phyloP scores from a whole-genome alignment of 441 rosid species.

The Euphorbia corollata region DNA sequence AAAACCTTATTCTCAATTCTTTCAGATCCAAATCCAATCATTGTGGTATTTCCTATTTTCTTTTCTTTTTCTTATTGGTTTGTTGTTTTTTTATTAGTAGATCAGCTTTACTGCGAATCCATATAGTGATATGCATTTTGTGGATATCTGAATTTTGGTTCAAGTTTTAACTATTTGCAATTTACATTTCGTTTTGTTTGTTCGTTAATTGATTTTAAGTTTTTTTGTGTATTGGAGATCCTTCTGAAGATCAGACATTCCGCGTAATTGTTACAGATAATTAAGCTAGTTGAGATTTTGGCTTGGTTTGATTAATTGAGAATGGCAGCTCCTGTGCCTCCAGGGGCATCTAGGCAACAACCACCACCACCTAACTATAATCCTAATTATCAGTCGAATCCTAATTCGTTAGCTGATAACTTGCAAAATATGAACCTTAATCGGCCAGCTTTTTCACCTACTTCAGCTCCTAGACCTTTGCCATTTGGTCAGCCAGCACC shows the following conservation, averaged over 20 bases:
- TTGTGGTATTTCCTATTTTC: constrained; percentile 6
- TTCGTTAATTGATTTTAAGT: constrained; percentile 12
- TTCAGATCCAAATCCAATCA: background rate
- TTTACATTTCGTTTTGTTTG: background rate
- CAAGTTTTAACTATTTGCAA: background rate
- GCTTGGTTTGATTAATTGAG: constrained; percentile 21
- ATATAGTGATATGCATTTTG: background rate
- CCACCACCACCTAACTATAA: constrained; percentile 42
- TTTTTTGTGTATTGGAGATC: constrained; percentile 11
- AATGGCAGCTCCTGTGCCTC: constrained; percentile 84
- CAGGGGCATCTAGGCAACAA: constrained; percentile 70
- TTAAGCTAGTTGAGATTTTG: background rate
- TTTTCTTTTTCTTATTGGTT: background rate
- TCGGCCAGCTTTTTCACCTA: constrained; percentile 36
- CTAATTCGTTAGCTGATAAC: constrained; percentile 44
- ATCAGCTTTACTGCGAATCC: background rate
- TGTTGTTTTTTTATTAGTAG: constrained; percentile 3
- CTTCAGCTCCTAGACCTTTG: constrained; percentile 48
- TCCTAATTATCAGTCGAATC: constrained; percentile 40
- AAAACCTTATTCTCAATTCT: background rate
- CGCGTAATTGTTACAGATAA: background rate
- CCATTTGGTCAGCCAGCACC: constrained; percentile 63
- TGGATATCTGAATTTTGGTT: constrained; percentile 9
- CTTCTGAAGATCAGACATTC: background rate
- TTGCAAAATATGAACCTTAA: constrained; percentile 63